phyloP scores from a whole-genome alignment of 768 basidiomycete species.

The Gyrodon lividus region DNA sequence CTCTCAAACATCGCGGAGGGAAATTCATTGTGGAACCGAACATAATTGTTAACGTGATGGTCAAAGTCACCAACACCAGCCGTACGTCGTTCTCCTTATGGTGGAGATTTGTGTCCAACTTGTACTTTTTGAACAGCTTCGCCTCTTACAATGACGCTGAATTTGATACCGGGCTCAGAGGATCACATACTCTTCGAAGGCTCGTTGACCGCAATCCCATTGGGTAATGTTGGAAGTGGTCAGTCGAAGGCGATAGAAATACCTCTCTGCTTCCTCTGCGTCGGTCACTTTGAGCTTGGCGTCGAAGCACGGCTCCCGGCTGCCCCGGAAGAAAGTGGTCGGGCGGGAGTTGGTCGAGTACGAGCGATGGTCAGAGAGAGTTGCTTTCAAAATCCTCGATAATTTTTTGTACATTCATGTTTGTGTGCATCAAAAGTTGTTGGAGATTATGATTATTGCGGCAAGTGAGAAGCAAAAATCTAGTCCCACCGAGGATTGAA shows the following conservation, averaged over 20 bases:
- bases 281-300: slow-evolving; percentile 57
- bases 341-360: slow-evolving; percentile 23
- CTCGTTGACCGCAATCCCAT: slow-evolving; percentile 52
- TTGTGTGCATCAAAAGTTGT: not conserved
- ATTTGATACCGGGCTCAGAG: slow-evolving; percentile 54
- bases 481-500: slow-evolving; percentile 64
- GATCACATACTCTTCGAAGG: slow-evolving; percentile 75
- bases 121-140: slow-evolving; percentile 40
- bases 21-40: slow-evolving; percentile 54
- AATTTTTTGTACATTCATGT: not conserved
- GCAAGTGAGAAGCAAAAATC: slow-evolving; percentile 31
- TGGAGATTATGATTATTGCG: not conserved
- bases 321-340: slow-evolving; percentile 7
- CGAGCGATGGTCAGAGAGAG: slow-evolving; percentile 12
- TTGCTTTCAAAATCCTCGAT: not conserved
- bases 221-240: slow-evolving; percentile 62
- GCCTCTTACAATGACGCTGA: slow-evolving; percentile 50
- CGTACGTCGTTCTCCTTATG: slow-evolving; percentile 43
- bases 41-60: slow-evolving; percentile 61
- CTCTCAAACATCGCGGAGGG: slow-evolving; percentile 24
- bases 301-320: slow-evolving; percentile 36
- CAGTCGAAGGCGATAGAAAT: slow-evolving; percentile 51
- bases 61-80: slow-evolving; percentile 61
- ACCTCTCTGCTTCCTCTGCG: slow-evolving; percentile 70
- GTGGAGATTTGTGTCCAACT: not conserved